phyloP scores from a whole-genome alignment of 163 green algal species.

The Dunaliella salina region DNA sequence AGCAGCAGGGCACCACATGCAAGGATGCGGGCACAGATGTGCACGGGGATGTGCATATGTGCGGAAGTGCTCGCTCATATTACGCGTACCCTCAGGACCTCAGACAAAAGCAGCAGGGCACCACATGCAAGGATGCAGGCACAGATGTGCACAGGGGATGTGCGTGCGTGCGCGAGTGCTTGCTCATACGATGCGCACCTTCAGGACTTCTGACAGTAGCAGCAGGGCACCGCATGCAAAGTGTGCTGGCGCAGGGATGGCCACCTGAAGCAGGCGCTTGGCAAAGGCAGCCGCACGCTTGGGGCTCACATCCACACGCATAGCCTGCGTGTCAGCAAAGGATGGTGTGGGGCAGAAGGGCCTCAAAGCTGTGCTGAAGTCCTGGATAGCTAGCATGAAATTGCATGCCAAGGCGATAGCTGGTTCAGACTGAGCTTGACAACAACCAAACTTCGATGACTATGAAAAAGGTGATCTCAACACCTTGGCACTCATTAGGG shows the following conservation, averaged over 20 bases:
- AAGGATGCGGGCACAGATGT: slow-evolving; percentile 56
- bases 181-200: slow-evolving; percentile 3
- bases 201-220: slow-evolving; percentile 71
- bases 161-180: no score
- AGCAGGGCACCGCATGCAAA: slow-evolving; percentile 88
- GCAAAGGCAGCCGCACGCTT: slow-evolving; percentile 76
- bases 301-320: slow-evolving; percentile 67
- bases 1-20: slow-evolving; percentile 85
- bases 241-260: slow-evolving; percentile 44
- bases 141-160: slow-evolving; percentile 25
- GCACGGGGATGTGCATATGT: no score
- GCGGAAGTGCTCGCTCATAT: no score
- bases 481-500: no score
- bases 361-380: no score
- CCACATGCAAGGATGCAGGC: slow-evolving; percentile 76
- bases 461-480: no score
- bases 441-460: no score
- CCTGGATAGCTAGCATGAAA: no score
- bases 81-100: slow-evolving; percentile 48
- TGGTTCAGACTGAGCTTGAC: no score
- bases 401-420: not conserved
- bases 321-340: slow-evolving; percentile 16
- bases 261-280: slow-evolving; percentile 87
- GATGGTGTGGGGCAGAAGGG: no score
- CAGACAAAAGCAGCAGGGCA: slow-evolving; percentile 80